Percentiles rank a stretch among this genome's conserved stretches.
Evolutionary conservation across 352 stramenopile genomes (phyloP).

Genomic region (Phytophthora sp.): DNA sequence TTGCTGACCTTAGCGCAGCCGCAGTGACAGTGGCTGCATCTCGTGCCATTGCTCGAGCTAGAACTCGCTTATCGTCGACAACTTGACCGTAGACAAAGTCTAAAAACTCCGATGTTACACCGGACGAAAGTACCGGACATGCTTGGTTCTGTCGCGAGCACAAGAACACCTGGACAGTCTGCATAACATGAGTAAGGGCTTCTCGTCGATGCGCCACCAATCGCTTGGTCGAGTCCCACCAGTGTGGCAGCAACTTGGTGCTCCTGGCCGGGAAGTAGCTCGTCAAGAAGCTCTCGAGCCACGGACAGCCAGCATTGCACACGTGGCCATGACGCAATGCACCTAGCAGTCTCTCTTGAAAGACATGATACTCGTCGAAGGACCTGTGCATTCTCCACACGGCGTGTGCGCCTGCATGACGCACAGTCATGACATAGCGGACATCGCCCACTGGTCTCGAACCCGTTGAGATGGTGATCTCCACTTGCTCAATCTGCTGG

Average conservation of each 20-base stretch:
- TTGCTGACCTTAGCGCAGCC: background rate
- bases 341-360: slow-evolving; percentile 22
- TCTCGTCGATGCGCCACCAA: slow-evolving; percentile 32
- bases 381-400: slow-evolving; percentile 36
- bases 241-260: slow-evolving; percentile 8
- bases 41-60: background rate
- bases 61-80: background rate
- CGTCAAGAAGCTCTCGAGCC: slow-evolving; percentile 49
- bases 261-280: slow-evolving; percentile 39
- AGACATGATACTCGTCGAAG: slow-evolving; percentile 50
- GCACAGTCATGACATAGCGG: slow-evolving; percentile 44
- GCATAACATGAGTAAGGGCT: slow-evolving; percentile 30
- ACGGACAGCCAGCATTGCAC: slow-evolving; percentile 49
- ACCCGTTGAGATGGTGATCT: slow-evolving; percentile 13
- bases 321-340: slow-evolving; percentile 56
- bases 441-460: slow-evolving; percentile 24
- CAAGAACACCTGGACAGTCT: slow-evolving; percentile 43
- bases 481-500: slow-evolving; percentile 24
- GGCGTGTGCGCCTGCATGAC: slow-evolving; percentile 33
- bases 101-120: slow-evolving; percentile 37
- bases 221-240: background rate
- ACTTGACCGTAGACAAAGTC: slow-evolving; percentile 39
- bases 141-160: slow-evolving; percentile 42
- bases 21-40: background rate
- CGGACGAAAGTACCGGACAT: slow-evolving; percentile 28